Evolutionary conservation across 2,329 filamentous ascomycete species (phyloP), one percentile per base, ranked within the genome.

Genomic region (Apiospora malaysiana): DNA sequence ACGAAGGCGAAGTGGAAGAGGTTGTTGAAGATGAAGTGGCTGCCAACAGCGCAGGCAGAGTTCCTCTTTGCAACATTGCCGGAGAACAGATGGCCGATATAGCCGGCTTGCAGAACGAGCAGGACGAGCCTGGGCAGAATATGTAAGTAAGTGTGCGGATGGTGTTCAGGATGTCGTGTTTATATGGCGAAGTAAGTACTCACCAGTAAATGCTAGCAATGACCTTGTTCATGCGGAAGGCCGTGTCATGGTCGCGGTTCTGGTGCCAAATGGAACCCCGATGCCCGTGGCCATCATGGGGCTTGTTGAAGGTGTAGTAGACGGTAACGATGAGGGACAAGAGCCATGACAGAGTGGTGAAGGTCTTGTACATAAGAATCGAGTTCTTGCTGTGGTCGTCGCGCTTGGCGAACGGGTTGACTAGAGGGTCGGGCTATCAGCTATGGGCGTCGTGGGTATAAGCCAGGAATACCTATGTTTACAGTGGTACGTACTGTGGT

Each of bases 21-120:
- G 82, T 97, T 97, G 86, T 94, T 93, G 76, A 92, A 79, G 80
- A 97, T 94, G 82, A 95, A 97, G 85, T 97, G 93, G 75, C 89
- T 88, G 72, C 93, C 94, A 18, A 97, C 91, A 75, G 93, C 91
- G 74, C 92, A 92, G 27, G 94, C 93, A 21, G 90, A 87, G 72
- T 89, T 88, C 73, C 94, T 88, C 69, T 88, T 85, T 40, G 88
- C 88, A 65, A 85, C 79, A 75, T 92, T 89, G 74, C 85, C 84
- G 66, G 90, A 91, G 85, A 94, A 97, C 74, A 97, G 89, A 77
- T 94, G 90, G 76, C 86, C 89, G 72, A 94, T 85, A 81, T 97
- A 97, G 75, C 88, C 90, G 69, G 91, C 83, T 80, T 97, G 94
- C 47, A 93, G 85, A 76, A 94, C 81, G 79, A 94, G 93, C 71